Base-by-base conservation (phyloP, 352 stramenopile genomes). In the Pythium oligandrum region DNA sequence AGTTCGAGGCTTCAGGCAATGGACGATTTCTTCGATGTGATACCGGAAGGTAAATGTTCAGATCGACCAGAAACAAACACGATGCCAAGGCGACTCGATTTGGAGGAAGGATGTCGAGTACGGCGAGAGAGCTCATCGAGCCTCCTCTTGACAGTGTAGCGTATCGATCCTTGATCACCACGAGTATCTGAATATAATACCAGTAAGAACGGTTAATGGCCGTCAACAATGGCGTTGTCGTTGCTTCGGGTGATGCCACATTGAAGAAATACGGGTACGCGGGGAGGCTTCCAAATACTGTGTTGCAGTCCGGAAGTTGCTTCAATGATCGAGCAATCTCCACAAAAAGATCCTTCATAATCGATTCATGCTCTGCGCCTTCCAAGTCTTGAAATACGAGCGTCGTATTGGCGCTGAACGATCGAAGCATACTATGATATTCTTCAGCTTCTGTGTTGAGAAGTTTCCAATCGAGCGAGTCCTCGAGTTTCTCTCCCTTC, bases 201-300 rank as follows among this genome's bases (percentile, higher is more conserved):
- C 75, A 88, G 55, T 79, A 90, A 47, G 72, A 73, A 5, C 59
- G 73, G 17, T 63, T 72, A 26, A 89, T 67, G 4, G 78, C 62
- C 12, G 66, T 75, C 45, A 92, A 56, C 9, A 90, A 51, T 12
- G 82, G 82, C 17, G 82, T 88, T 0, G 71, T 73, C 55, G 56
- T 66, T 39, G 72, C 60, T 50, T 65, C 55, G 40, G 57, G 65
- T n/a, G 69, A 64, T 4, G 63, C 75, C 11, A 89, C 68, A 35
- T 87, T 75, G 46, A 92, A 89, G 48, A 73, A 92, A 59, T 80
- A 90, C 11, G 76, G 70, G 53, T 92, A 92, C 1, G 67, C 51
- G 49, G 69, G 69, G 30, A 70, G 84, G 2, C 51, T 67, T 32
- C 59, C 52, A 55, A 89, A 86, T 17, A 86, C 51, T 30, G 72